These are phyloP conservation scores for Podospora bellae-mahoneyi DNA, from an alignment of 495 filamentous ascomycete genomes.

Conservation along the genomic window DNA sequence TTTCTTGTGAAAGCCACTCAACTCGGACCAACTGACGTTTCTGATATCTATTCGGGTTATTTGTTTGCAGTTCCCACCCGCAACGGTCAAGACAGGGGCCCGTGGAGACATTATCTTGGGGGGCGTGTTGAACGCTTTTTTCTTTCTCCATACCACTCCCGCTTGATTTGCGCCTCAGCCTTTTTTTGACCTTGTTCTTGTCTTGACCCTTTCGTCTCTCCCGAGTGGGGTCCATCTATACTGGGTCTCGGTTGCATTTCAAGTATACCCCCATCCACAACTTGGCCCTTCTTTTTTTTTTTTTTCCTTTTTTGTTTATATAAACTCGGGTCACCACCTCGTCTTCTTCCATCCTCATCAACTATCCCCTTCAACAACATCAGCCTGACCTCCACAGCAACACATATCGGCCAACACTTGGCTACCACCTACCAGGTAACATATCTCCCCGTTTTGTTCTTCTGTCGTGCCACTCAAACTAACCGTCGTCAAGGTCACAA, in stretches of 20 bases:
- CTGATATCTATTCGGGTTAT: constrained; percentile 18
- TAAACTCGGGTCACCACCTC: background rate
- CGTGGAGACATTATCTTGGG: background rate
- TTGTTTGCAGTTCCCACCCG: constrained; percentile 8
- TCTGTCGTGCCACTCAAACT: background rate
- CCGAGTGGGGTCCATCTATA: constrained; percentile 18
- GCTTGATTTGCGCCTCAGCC: constrained; percentile 14
- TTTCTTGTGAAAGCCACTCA: background rate
- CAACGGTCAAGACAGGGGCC: background rate
- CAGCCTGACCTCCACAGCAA: background rate
- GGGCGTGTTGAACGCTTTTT: background rate
- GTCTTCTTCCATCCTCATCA: background rate
- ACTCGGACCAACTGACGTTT: constrained; percentile 16
- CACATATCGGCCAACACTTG: background rate
- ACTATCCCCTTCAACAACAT: background rate
- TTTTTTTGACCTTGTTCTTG: constrained; percentile 15
- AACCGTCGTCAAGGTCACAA: background rate
- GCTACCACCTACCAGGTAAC: background rate
- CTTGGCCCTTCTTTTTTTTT: background rate
- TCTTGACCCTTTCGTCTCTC: constrained; percentile 10
- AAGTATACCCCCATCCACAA: constrained; percentile 1
- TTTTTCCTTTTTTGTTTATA: background rate
- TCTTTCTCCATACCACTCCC: background rate
- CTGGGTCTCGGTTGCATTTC: constrained; percentile 10
- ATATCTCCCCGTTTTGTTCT: background rate